A percentile compares a stretch with the other conserved stretches of the same genome.
phyloP scores from a whole-genome alignment of 2,329 filamentous ascomycete genomes.

The Diaporthe sp. region DNA sequence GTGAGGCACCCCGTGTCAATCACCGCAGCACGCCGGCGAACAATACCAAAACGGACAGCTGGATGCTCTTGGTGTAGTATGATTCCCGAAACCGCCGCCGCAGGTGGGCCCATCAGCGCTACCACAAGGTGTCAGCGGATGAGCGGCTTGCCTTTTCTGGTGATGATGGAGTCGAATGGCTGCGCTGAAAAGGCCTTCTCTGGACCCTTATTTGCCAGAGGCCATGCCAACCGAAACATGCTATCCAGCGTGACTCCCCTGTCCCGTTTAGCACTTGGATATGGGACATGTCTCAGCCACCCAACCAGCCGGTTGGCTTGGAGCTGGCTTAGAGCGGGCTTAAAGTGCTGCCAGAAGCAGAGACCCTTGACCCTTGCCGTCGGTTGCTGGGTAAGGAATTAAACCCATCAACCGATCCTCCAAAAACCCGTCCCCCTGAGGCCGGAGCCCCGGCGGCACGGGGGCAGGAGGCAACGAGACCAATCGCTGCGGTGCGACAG shows the following conservation, averaged over 20 bases:
- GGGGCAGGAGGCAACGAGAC: neutral
- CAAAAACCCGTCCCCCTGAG: neutral
- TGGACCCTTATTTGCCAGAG: constrained; percentile 20
- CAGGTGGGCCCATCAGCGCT: constrained; percentile 1
- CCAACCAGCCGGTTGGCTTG: constrained; percentile 18
- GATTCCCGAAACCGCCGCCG: neutral
- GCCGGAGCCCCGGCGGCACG: constrained; percentile 1
- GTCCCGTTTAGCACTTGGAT: neutral
- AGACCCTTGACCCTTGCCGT: constrained; percentile 20
- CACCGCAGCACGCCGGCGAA: constrained; percentile 5
- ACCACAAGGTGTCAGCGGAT: neutral
- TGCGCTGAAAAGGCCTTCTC: neutral
- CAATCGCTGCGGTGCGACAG: constrained; percentile 2
- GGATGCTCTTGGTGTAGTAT: neutral
- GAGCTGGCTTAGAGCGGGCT: neutral
- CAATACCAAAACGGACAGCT: constrained; percentile 12
- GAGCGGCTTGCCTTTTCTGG: constrained; percentile 14
- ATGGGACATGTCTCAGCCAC: constrained; percentile 20
- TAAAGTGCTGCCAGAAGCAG: constrained; percentile 15
- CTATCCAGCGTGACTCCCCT: constrained; percentile 2
- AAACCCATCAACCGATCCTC: constrained; percentile 16
- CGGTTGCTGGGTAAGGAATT: constrained; percentile 23
- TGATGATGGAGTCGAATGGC: constrained; percentile 12
- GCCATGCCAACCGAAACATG: neutral
- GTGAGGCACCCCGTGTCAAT: neutral